Conservation (phyloP, 345 rosid genomes). For the Sisymbrium altissimum region DNA sequence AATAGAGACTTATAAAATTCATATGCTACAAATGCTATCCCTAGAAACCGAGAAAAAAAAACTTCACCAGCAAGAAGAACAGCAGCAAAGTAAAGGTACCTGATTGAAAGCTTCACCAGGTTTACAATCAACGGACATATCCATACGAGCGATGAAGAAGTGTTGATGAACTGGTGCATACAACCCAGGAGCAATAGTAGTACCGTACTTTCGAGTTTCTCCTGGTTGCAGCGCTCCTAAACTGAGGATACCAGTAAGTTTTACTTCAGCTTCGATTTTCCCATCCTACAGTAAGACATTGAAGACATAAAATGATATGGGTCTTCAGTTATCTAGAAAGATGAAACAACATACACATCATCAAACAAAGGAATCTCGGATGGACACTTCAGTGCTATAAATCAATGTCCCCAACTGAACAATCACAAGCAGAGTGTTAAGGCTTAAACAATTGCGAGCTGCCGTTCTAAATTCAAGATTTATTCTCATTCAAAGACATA, state of each 20-base stretch:
- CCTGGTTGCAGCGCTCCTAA: conserved; percentile 91
- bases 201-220: conserved; percentile 82
- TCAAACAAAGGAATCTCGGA: not conserved
- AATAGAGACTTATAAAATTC: not conserved
- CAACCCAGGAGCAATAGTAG: conserved; percentile 82
- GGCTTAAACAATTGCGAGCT: not conserved
- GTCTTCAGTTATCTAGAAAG: not conserved
- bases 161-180: conserved; percentile 97
- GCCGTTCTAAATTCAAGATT: not conserved
- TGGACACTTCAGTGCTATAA: not conserved
- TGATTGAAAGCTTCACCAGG: conserved; percentile 89
- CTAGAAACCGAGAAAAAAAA: conserved; percentile 5
- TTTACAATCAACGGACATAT: conserved; percentile 88
- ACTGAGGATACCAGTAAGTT: conserved; percentile 88
- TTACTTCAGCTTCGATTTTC: conserved; percentile 90
- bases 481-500: not conserved
- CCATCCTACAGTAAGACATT: conserved; percentile 62
- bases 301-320: conserved; percentile 7
- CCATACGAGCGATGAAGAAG: conserved; percentile 89
- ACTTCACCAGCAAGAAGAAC: too few species aligned
- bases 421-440: not conserved
- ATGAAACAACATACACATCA: not conserved
- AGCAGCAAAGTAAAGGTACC: conserved; percentile 38
- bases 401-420: conserved; percentile 11
- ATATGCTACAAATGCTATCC: conserved; percentile 7